phyloP scores from a whole-genome alignment of 257 asterid species.

The Ajuga chamaepitys region DNA sequence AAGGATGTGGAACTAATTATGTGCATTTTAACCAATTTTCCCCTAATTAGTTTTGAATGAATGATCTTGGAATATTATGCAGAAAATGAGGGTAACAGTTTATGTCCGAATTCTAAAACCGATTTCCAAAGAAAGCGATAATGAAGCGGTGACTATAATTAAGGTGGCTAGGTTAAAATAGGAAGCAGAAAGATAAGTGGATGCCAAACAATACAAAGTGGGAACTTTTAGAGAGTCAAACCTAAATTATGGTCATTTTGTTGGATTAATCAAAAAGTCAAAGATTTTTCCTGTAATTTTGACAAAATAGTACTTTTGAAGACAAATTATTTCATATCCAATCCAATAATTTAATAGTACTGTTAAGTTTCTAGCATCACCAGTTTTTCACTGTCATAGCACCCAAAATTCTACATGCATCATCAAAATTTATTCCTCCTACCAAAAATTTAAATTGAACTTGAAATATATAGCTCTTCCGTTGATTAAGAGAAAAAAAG shows the following conservation, averaged over 20 bases:
- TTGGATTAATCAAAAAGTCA: conserved; percentile 16
- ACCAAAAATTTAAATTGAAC: too few relatives aligned
- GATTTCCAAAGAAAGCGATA: neutral
- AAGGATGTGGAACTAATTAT: too few relatives aligned
- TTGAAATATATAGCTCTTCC: too few relatives aligned
- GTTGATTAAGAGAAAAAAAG: too few relatives aligned
- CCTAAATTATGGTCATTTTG: conserved; percentile 6
- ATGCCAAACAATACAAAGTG: conserved; percentile 27
- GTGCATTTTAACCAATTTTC: too few relatives aligned
- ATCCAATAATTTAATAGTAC: neutral
- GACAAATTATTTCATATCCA: neutral
- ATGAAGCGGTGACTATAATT: conserved; percentile 2
- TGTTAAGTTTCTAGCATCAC: neutral
- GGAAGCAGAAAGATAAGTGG: neutral
- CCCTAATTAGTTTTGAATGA: too few relatives aligned
- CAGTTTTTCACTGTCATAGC: neutral
- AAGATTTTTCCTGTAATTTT: conserved; percentile 1
- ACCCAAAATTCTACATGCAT: neutral
- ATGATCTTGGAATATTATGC: too few relatives aligned
- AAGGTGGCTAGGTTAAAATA: neutral
- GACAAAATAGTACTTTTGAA: conserved; percentile 2
- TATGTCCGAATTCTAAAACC: too few relatives aligned
- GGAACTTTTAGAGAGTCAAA: conserved; percentile 42
- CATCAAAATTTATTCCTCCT: too few relatives aligned
- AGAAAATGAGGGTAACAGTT: too few relatives aligned